Evolutionary conservation across 2,329 filamentous ascomycete genomes (phyloP).

Genomic region (Ophiostoma ips): DNA sequence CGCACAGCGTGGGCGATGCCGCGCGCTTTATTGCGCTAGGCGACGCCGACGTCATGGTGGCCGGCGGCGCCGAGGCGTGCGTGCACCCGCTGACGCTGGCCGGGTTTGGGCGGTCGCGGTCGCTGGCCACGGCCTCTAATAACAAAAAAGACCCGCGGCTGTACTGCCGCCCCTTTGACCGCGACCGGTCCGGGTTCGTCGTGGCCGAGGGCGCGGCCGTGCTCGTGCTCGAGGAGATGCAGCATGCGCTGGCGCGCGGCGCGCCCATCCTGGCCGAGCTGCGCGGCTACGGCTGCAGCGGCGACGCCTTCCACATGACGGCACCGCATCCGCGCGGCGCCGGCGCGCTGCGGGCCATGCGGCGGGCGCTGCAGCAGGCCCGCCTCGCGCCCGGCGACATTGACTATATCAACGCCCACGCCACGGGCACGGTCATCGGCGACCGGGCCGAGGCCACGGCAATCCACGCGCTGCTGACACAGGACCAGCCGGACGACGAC

Average conservation of each 20-base stretch:
- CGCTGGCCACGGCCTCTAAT: conserved; percentile 42
- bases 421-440: conserved; percentile 73
- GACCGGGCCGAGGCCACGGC: conserved; percentile 80
- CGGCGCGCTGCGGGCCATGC: conserved; percentile 78
- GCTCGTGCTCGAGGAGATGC: conserved; percentile 74
- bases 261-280: conserved; percentile 82
- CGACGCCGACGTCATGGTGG: conserved; percentile 89
- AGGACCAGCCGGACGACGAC: conserved; percentile 40
- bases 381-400: conserved; percentile 53
- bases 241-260: conserved; percentile 68
- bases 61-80: conserved; percentile 90
- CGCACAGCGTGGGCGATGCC: conserved; percentile 88
- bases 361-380: conserved; percentile 61
- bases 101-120: conserved; percentile 79
- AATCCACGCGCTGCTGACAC: conserved; percentile 63
- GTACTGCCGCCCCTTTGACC: conserved; percentile 74
- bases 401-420: conserved; percentile 92
- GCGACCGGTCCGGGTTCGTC: conserved; percentile 68
- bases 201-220: conserved; percentile 87
- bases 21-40: conserved; percentile 83
- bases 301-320: conserved; percentile 88
- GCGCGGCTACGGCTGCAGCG: conserved; percentile 76
- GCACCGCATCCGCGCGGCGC: conserved; percentile 71
- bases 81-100: conserved; percentile 89
- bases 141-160: conserved; percentile 12